Evolutionary conservation across 1,284 basidiomycete genomes (phyloP).

Genomic region (Ganoderma lucidum): DNA sequence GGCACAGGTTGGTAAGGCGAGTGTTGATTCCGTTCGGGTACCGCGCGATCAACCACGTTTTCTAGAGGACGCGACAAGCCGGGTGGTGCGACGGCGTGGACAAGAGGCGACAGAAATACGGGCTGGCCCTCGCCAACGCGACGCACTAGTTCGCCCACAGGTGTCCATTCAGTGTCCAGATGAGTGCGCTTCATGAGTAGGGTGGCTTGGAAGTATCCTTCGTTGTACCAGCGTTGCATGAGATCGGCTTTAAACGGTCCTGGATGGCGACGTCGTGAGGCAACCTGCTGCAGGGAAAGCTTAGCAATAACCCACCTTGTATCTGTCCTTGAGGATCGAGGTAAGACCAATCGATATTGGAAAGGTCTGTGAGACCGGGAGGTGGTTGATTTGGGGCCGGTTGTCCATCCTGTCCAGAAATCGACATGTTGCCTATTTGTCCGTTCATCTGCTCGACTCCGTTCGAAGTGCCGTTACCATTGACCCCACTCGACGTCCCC

Average conservation of each 20-base stretch:
- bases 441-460: slow-evolving; percentile 18
- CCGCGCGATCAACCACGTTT: slow-evolving; percentile 49
- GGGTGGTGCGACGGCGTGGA: slow-evolving; percentile 54
- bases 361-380: slow-evolving; percentile 64
- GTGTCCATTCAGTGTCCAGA: slow-evolving; percentile 70
- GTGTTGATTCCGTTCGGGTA: slow-evolving; percentile 47
- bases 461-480: background rate
- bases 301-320: slow-evolving; percentile 67
- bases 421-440: slow-evolving; percentile 17
- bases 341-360: slow-evolving; percentile 88
- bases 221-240: slow-evolving; percentile 98
- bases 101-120: slow-evolving; percentile 67
- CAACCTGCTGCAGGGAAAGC: slow-evolving; percentile 7
- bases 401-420: slow-evolving; percentile 19
- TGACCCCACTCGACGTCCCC: slow-evolving; percentile 7
- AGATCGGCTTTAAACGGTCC: slow-evolving; percentile 90
- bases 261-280: slow-evolving; percentile 41
- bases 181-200: slow-evolving; percentile 85
- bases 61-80: slow-evolving; percentile 59
- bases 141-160: slow-evolving; percentile 64
- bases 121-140: slow-evolving; percentile 57
- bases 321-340: slow-evolving; percentile 89
- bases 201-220: slow-evolving; percentile 89
- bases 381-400: slow-evolving; percentile 36
- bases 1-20: slow-evolving; percentile 73